Conservation (phyloP, 2,329 filamentous ascomycete species). For the Dothidotthia symphoricarpi region DNA sequence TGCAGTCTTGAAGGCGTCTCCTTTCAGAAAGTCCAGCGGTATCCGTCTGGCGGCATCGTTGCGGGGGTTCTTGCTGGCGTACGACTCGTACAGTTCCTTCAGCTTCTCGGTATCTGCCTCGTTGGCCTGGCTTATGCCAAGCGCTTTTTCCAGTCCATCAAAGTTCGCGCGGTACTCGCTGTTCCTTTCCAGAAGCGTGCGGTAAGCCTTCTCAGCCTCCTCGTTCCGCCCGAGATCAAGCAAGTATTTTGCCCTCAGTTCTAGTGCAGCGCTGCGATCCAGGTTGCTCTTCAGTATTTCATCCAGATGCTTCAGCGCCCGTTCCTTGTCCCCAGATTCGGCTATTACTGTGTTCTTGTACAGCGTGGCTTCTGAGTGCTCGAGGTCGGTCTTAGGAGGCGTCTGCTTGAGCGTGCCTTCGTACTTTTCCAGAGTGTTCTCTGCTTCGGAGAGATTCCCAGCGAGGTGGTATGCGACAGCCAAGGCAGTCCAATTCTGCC, state of each 20-base stretch:
- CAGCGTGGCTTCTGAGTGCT: slow-evolving; percentile 89
- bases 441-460: slow-evolving; percentile 81
- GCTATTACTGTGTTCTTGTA: slow-evolving; percentile 96
- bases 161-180: slow-evolving; percentile 86
- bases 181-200: slow-evolving; percentile 79
- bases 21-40: slow-evolving; percentile 81
- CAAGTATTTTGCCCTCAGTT: slow-evolving; percentile 81
- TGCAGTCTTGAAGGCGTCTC: slow-evolving; percentile 74
- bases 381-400: slow-evolving; percentile 75
- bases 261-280: slow-evolving; percentile 81
- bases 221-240: slow-evolving; percentile 71
- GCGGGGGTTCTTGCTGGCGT: slow-evolving; percentile 75
- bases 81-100: slow-evolving; percentile 75
- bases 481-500: slow-evolving; percentile 97
- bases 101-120: slow-evolving; percentile 65
- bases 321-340: slow-evolving; percentile 78
- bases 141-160: slow-evolving; percentile 67
- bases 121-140: slow-evolving; percentile 64
- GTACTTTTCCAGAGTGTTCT: slow-evolving; percentile 86
- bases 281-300: slow-evolving; percentile 72
- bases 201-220: slow-evolving; percentile 80
- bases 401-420: slow-evolving; percentile 87
- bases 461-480: slow-evolving; percentile 88
- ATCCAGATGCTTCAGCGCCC: slow-evolving; percentile 84
- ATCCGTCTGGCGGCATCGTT: slow-evolving; percentile 82